Percentiles rank a stretch among this genome's conserved stretches.
Evolutionary conservation across 2,329 filamentous ascomycete species (phyloP).

Genomic region (Colletotrichum gigasporum): DNA sequence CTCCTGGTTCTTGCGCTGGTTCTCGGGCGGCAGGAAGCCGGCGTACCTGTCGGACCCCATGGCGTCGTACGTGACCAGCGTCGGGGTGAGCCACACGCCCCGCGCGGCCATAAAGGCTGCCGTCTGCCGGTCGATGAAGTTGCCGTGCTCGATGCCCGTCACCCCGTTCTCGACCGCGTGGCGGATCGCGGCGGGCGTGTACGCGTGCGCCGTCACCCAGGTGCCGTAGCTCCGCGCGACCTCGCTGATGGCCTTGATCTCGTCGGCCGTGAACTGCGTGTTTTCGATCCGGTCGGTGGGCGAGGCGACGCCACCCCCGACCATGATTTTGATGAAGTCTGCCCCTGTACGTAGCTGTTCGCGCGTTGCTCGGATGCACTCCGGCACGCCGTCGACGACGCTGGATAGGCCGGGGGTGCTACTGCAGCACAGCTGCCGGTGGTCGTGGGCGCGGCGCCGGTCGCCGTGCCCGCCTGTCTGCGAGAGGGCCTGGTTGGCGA

Average conservation of each 20-base stretch:
- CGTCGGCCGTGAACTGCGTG: conserved; percentile 65
- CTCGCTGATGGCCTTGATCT: conserved; percentile 63
- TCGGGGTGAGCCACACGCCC: conserved; percentile 61
- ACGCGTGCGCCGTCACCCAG: conserved; percentile 67
- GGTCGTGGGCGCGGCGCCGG: conserved; percentile 52
- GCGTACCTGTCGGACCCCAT: conserved; percentile 55
- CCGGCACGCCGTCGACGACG: conserved; percentile 63
- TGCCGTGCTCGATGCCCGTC: conserved; percentile 59
- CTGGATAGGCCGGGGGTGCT: conserved; percentile 51
- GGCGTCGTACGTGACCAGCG: conserved; percentile 60
- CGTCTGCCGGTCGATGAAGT: conserved; percentile 52
- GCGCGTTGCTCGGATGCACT: conserved; percentile 60
- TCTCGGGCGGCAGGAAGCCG: conserved; percentile 53
- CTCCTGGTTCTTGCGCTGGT: conserved; percentile 58
- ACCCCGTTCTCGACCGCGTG: conserved; percentile 66
- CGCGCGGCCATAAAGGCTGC: conserved; percentile 60
- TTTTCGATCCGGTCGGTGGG: conserved; percentile 63
- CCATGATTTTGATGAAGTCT: conserved; percentile 72
- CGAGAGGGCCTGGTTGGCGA: conserved; percentile 61
- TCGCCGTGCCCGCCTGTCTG: conserved; percentile 70
- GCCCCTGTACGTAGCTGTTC: conserved; percentile 65
- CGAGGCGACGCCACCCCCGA: conserved; percentile 63
- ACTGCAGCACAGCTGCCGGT: conserved; percentile 52
- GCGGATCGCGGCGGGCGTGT: conserved; percentile 62
- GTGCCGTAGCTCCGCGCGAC: conserved; percentile 58